phyloP scores from a whole-genome alignment of 441 rosid genomes.

The Pelargonium exstipulatum region DNA sequence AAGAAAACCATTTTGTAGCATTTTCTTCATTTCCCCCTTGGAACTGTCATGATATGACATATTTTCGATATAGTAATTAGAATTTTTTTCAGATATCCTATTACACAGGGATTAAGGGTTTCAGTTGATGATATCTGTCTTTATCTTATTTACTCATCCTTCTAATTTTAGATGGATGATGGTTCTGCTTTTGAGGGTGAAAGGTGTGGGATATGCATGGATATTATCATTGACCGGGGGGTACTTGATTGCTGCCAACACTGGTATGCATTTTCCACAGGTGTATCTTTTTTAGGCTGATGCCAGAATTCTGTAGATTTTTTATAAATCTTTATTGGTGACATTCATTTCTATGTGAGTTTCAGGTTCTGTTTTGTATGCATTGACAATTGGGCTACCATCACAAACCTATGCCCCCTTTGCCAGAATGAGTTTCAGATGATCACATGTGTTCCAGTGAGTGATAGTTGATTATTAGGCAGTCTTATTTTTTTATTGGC shows the following conservation, averaged over 20 bases:
- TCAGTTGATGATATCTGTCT: slow-evolving; percentile 5
- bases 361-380: slow-evolving; percentile 97
- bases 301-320: background rate
- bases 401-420: slow-evolving; percentile 94
- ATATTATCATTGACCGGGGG: slow-evolving; percentile 76
- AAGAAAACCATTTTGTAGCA: background rate
- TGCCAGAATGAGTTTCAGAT: slow-evolving; percentile 94
- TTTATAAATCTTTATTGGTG: slow-evolving; percentile 16
- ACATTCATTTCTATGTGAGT: slow-evolving; percentile 16
- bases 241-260: slow-evolving; percentile 96
- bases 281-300: slow-evolving; percentile 7
- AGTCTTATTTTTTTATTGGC: slow-evolving; percentile 1
- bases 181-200: slow-evolving; percentile 56
- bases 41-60: background rate
- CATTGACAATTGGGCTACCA: slow-evolving; percentile 96
- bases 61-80: background rate
- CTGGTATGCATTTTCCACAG: slow-evolving; percentile 43
- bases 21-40: background rate
- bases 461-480: slow-evolving; percentile 27
- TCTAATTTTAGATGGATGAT: slow-evolving; percentile 42
- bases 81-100: background rate
- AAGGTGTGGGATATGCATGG: slow-evolving; percentile 98
- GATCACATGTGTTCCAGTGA: slow-evolving; percentile 96
- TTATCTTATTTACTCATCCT: slow-evolving; percentile 10
- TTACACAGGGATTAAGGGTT: background rate